Evolutionary conservation across 192 early-diverging fungal species (phyloP), one percentile per base, ranked within the genome.

Genomic region (Coemansia sp.): DNA sequence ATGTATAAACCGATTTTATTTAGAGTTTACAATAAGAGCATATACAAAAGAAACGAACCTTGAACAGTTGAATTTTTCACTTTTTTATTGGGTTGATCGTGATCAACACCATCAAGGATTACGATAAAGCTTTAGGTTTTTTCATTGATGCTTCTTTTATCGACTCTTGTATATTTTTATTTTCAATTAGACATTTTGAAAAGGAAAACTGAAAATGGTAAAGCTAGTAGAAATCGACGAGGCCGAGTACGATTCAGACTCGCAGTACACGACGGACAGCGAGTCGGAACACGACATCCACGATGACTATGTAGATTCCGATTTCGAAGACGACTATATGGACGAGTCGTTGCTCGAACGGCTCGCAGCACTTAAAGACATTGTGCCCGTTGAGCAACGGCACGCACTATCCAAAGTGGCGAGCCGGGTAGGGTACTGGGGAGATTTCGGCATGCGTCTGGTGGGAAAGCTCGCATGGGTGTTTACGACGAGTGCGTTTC

Each of bases 391-490:
- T 26, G 83, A 88, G 61, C 86, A 87, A 23, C 89, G 93, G 53
- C 82, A 82, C 29, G 77, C 80, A n/a, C 71, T 94, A 23, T 83
- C 86, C 10, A 72, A 74, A 47, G 71, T 82, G n/a, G 77, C 85
- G 37, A 76, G 84, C n/a, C 77, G 82, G 0, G 62, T 89, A 27
- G 79, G 75, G 41, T 82, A 80, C 45, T 88, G 85, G 83, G 84
- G 88, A 26, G 75, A 69, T 59, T 71, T 77, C 54, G 83, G 85
- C 35, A 77, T 85, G 27, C 80, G 82, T 17, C 83, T 92, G 72
- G 82, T 88, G 19, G 93, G 93, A 25, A 93, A 92, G 76, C 86
- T 87, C 19, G 85, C 89, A 35, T 97, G 95, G 95, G 88, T 97
- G 10, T 71, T 95, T 19, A 91, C 93, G 25, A 97, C 93, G 19